Conservation (phyloP, 106 monocot species). For the Acorus calamus region DNA sequence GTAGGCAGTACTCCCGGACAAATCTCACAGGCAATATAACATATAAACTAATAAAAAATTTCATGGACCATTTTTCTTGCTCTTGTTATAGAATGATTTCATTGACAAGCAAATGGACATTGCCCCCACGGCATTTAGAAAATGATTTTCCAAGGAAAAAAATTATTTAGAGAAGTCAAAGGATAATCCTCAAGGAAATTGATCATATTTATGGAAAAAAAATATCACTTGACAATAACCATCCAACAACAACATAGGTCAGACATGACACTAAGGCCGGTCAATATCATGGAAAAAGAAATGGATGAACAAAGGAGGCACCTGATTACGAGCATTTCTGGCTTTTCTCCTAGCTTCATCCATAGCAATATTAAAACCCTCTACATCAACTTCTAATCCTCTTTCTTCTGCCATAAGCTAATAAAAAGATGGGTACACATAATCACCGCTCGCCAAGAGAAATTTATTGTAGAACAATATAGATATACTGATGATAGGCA, state of each 20-base stretch:
- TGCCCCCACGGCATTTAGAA: too few relatives aligned
- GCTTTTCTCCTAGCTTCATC: conserved; percentile 93
- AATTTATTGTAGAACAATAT: not conserved
- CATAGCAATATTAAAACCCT: conserved; percentile 85
- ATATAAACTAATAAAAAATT: too few relatives aligned
- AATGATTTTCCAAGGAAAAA: too few relatives aligned
- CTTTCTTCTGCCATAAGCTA: conserved; percentile 98
- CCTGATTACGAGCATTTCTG: conserved; percentile 83
- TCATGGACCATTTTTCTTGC: too few relatives aligned
- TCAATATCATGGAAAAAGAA: not conserved
- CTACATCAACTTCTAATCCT: conserved; percentile 64
- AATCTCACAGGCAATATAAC: too few relatives aligned
- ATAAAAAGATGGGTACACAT: not conserved
- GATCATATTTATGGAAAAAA: too few relatives aligned
- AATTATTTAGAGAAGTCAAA: too few relatives aligned
- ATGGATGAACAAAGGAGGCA: conserved; percentile 11
- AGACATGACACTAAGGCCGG: not conserved
- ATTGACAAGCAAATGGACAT: too few relatives aligned
- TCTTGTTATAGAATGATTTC: too few relatives aligned
- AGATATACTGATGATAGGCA: not conserved
- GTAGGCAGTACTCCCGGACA: too few relatives aligned
- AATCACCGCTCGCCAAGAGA: not conserved
- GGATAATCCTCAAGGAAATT: too few relatives aligned
- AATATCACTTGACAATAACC: not conserved
- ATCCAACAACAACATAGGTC: not conserved